Base-by-base conservation (phyloP, 495 filamentous ascomycete species). In the Neurospora pannonica region DNA sequence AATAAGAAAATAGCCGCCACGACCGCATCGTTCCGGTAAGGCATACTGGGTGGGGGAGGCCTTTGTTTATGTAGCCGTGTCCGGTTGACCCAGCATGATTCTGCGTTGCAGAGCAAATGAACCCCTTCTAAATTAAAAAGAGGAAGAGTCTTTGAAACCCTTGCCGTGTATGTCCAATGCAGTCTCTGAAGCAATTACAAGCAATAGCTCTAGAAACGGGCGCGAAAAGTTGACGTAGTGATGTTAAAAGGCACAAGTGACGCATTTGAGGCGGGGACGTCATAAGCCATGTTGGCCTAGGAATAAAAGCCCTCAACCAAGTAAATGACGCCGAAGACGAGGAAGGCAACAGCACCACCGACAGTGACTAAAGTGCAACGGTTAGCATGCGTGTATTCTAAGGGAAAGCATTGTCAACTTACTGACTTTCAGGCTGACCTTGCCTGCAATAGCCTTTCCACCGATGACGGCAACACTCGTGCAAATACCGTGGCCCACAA, bases 351-450 rank as follows among this genome's bases (percentile, higher is more conserved):
- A n/a, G 96, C 96, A 73, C 96, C 97, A 71, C 97, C 97, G 15
- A 99, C 86, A 31, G 96, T 99, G 34, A 99, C 96, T 99, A 77
- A 38, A 70, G 6, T 48, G 19, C 43, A 81, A 79, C 83, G 77
- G 74, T 78, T 76, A 84, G 79, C 46, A 38, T 72, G 54, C 0
- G 17, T 19, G 7, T 10, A 17, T 15, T 2, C 38, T 38, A 74
- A 24, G 15, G 15, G 6, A 34, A 8, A 38, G 40, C 17, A 54
- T 17, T 15, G 9, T 31, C 67, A 54, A 94, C 95, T 87, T 89
- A 98, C 96, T 94, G 87, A 97, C 93, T 87, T 94, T 92, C 84
- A 99, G 89, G 87, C 95, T 98, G 73, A 99, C 97, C 82, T 88
- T 90, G 28, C 95, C 96, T 62, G 96, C 96, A 78, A 99, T 92